Base-by-base conservation (phyloP, 2,329 filamentous ascomycete genomes). In the Diaporthe longicolla region DNA sequence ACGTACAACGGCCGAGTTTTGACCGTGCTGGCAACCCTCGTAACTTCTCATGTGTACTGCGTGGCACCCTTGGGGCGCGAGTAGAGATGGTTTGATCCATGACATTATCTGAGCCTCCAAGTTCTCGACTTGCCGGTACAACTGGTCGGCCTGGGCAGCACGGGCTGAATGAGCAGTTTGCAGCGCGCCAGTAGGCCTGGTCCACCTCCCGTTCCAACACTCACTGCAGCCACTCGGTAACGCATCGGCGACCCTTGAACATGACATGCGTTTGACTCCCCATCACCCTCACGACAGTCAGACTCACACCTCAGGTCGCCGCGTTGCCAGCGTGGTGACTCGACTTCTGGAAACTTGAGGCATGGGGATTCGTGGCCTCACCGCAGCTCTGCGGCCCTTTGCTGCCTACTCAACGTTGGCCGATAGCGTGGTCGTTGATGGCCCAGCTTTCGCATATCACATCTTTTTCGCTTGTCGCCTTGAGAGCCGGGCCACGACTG, bases 301-400 rank as follows among this genome's bases (percentile, higher is more conserved):
- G 15, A 43, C 17, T 43, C 17, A 43, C 26, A 35, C 1, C 11
- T 19, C 24, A 35, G 3, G 19, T n/a, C 40, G 26, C 61, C 21
- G 7, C 21, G 9, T 3, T 26, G 37, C 40, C 26, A 8, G 40
- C 9, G 17, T 32, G 35, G 10, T 48, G 26, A 32, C 4, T 24
- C 43, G 3, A 17, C 40, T 48, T n/a, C 7, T 24, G 21, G 32
- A 48, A 4, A 32, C 15, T 7, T 65, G 45, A 66, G 15, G 26
- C n/a, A 81, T 81, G 79, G 79, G 79, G 13, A 77, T 81, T 37
- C 77, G 76, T 8, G 75, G 76, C 48, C 75, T 81, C 15, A 75
- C 78, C 8, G n/a, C 72, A 7, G 76, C 71, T 32, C 70, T 80
- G 29, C 69, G 71, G 61, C 78, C 78, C 11, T 78, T 76, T 48